These are phyloP conservation scores for Aureobasidium leucospermi DNA, from an alignment of 2,329 filamentous ascomycete genomes.

Conservation along the genomic window DNA sequence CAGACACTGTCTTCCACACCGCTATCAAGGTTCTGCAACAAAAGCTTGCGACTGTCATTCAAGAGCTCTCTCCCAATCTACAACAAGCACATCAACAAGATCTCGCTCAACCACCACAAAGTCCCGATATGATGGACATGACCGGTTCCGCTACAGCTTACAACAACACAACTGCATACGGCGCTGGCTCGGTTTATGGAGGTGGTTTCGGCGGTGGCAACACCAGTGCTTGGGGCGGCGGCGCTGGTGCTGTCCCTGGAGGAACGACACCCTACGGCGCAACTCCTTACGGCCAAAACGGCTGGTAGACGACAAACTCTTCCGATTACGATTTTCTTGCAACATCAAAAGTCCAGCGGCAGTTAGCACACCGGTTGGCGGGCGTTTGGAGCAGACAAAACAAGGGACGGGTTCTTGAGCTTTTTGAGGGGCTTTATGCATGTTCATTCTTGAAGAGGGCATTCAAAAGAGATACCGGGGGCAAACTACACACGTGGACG, in stretches of 20 bases:
- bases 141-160: constrained; percentile 58
- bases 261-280: constrained; percentile 60
- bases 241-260: constrained; percentile 34
- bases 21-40: constrained; percentile 83
- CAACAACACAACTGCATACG: constrained; percentile 59
- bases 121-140: constrained; percentile 42
- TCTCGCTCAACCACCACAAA: constrained; percentile 45
- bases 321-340: background rate
- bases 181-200: constrained; percentile 55
- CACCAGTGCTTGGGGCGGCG: constrained; percentile 60
- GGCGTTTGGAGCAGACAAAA: background rate
- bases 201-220: constrained; percentile 59
- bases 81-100: constrained; percentile 45
- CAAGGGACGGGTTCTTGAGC: background rate
- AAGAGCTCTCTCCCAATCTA: constrained; percentile 49
- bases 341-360: constrained; percentile 5
- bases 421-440: background rate
- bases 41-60: constrained; percentile 77
- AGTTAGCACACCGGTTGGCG: background rate
- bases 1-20: constrained; percentile 80
- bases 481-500: no score
- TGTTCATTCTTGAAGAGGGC: no score
- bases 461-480: no score
- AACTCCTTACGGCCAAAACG: constrained; percentile 19
- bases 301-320: constrained; percentile 8